These are phyloP conservation scores for Dalechampia spathulata DNA, from an alignment of 441 rosid species.

Conservation along the genomic window DNA sequence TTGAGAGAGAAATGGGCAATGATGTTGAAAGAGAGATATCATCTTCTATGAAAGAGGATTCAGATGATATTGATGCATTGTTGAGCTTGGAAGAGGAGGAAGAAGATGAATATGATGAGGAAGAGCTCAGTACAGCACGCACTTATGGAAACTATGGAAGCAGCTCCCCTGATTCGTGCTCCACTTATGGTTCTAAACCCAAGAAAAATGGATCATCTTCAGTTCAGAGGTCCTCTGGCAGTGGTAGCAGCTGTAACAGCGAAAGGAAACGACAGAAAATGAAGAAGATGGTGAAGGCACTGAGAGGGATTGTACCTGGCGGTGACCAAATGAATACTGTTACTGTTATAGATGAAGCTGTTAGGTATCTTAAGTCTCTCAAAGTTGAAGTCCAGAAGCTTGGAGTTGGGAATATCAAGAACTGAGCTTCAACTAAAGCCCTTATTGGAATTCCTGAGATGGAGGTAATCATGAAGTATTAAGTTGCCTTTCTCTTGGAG, in stretches of 20 bases:
- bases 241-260: slow-evolving; percentile 31
- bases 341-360: slow-evolving; percentile 75
- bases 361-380: slow-evolving; percentile 73
- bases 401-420: slow-evolving; percentile 44
- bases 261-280: slow-evolving; percentile 54
- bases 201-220: slow-evolving; percentile 31
- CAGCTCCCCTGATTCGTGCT: slow-evolving; percentile 48
- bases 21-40: slow-evolving; percentile 31
- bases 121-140: slow-evolving; percentile 74
- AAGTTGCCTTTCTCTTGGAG: slow-evolving; percentile 11
- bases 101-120: slow-evolving; percentile 50
- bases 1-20: slow-evolving; percentile 25
- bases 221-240: slow-evolving; percentile 27
- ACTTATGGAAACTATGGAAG: slow-evolving; percentile 39
- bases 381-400: slow-evolving; percentile 71
- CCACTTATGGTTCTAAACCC: slow-evolving; percentile 36
- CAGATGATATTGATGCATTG: slow-evolving; percentile 80
- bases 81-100: slow-evolving; percentile 63
- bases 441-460: background rate
- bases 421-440: slow-evolving; percentile 22
- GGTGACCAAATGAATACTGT: slow-evolving; percentile 69
- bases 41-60: slow-evolving; percentile 55
- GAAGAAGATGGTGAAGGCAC: slow-evolving; percentile 76
- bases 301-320: slow-evolving; percentile 74
- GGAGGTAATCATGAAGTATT: slow-evolving; percentile 4